Evolutionary conservation across 2,329 filamentous ascomycete genomes (phyloP).

Genomic region (Aspergillus piperis): DNA sequence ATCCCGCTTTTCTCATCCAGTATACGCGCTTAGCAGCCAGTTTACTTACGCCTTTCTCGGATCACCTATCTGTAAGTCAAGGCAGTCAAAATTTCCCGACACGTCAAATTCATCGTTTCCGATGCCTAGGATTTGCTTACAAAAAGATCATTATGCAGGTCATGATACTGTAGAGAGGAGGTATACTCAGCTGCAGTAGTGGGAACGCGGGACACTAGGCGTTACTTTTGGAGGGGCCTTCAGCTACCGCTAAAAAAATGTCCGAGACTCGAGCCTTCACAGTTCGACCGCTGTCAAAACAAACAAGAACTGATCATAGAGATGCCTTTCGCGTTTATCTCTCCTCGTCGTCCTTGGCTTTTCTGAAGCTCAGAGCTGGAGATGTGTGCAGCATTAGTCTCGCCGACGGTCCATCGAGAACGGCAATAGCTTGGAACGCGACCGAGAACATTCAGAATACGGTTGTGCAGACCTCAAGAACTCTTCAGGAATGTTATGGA

Average conservation of each 20-base stretch:
- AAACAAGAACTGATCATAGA: slow-evolving; percentile 51
- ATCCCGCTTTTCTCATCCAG: too few relatives aligned
- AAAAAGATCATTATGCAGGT: neutral
- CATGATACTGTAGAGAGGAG: neutral
- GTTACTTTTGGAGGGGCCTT: neutral
- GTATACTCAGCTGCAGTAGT: neutral
- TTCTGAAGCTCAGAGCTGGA: slow-evolving; percentile 58
- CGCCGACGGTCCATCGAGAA: slow-evolving; percentile 46
- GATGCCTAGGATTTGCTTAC: neutral
- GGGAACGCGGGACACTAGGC: neutral
- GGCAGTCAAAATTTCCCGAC: neutral
- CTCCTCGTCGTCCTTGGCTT: slow-evolving; percentile 57
- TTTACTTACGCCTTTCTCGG: too few relatives aligned
- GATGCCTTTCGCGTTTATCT: slow-evolving; percentile 63
- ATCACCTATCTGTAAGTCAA: neutral
- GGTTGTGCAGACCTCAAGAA: slow-evolving; percentile 71
- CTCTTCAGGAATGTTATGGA: slow-evolving; percentile 70
- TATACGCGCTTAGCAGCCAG: too few relatives aligned
- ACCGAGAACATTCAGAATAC: slow-evolving; percentile 65
- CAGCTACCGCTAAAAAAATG: slow-evolving; percentile 28
- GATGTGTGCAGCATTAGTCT: slow-evolving; percentile 53
- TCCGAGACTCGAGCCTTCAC: slow-evolving; percentile 49
- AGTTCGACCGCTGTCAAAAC: slow-evolving; percentile 56
- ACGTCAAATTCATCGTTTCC: neutral
- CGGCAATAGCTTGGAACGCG: slow-evolving; percentile 65